phyloP scores from a whole-genome alignment of 2,329 filamentous ascomycete genomes.

The Botrytis elliptica region DNA sequence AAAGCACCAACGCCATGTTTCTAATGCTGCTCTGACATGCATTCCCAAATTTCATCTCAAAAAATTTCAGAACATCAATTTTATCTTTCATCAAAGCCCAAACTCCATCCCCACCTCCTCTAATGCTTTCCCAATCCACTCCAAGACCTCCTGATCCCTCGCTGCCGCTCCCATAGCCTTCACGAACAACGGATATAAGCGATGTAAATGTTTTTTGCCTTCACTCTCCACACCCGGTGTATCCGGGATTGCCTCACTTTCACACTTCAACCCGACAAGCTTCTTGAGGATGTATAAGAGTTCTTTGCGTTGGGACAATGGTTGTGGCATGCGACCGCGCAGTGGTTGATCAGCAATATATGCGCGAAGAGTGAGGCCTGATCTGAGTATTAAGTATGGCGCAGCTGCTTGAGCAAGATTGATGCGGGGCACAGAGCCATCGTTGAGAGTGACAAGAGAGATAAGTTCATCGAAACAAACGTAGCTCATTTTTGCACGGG shows the following conservation, averaged over 20 bases:
- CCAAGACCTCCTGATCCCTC: conserved; percentile 60
- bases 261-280: conserved; percentile 66
- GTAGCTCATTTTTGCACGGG: conserved; percentile 72
- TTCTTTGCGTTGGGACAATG: conserved; percentile 75
- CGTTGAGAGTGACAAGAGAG: conserved; percentile 58
- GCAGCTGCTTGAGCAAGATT: conserved; percentile 70
- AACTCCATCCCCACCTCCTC: conserved; percentile 61
- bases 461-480: conserved; percentile 79
- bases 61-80: neutral
- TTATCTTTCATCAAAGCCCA: conserved; percentile 32
- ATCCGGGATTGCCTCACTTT: conserved; percentile 66
- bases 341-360: conserved; percentile 92
- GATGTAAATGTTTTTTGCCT: conserved; percentile 71
- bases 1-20: conserved; percentile 3
- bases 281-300: conserved; percentile 68
- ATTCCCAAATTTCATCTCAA: conserved; percentile 14
- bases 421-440: conserved; percentile 38
- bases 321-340: conserved; percentile 84
- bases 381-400: conserved; percentile 78
- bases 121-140: conserved; percentile 58
- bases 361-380: conserved; percentile 74
- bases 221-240: conserved; percentile 53
- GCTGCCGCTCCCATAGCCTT: conserved; percentile 60
- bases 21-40: neutral
- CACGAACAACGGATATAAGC: conserved; percentile 76